These are phyloP conservation scores for Citrus cavaleriei DNA, from an alignment of 345 rosid genomes.

Conservation along the genomic window DNA sequence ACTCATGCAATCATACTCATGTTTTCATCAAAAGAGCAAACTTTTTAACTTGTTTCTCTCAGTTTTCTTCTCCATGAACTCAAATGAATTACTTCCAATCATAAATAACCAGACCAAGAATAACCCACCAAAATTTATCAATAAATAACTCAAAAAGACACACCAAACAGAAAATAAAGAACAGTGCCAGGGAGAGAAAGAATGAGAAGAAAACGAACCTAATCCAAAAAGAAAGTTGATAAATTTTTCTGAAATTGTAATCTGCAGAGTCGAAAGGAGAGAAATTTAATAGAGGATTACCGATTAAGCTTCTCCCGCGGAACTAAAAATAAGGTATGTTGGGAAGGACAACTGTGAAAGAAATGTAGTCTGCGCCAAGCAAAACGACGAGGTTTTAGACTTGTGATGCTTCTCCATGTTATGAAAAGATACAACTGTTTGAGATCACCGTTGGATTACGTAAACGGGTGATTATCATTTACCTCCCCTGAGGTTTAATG, in stretches of 20 bases:
- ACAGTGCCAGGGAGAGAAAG: not conserved
- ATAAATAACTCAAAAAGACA: not conserved
- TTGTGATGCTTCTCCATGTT: fast-evolving
- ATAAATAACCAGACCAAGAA: not conserved
- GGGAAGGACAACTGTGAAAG: not conserved
- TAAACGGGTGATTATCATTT: not conserved
- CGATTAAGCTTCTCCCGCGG: conserved; percentile 4
- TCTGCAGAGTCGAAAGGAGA: not conserved
- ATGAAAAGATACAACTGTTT: too few species aligned
- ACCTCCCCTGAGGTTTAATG: not conserved
- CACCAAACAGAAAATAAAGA: not conserved
- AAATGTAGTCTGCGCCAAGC: not conserved
- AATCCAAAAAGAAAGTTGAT: not conserved
- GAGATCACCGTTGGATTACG: not conserved
- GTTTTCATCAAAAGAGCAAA: not conserved
- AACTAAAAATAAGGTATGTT: conserved; percentile 15
- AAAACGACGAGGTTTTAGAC: not conserved
- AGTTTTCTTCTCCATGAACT: not conserved
- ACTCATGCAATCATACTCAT: not conserved
- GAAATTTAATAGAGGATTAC: not conserved
- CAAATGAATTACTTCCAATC: not conserved
- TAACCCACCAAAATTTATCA: not conserved
- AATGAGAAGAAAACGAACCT: conserved; percentile 1
- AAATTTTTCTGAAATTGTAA: not conserved
- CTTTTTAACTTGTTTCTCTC: not conserved